Conservation (phyloP, 2,329 filamentous ascomycete species). For the Aureobasidium pullulans region DNA sequence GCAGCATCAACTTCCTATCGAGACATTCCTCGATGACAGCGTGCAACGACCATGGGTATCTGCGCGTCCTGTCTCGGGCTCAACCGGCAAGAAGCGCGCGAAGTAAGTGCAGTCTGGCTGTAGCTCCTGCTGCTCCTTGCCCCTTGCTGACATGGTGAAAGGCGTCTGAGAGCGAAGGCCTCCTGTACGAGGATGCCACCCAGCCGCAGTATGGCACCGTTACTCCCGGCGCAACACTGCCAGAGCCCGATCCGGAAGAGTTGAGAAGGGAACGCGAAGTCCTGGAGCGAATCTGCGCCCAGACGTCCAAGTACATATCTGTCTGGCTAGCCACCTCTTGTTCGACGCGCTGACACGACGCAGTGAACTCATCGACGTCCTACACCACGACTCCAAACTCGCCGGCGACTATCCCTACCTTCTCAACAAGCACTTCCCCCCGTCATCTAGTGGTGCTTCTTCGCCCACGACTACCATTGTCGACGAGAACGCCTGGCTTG, state of each 20-base stretch:
- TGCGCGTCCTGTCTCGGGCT: slow-evolving; percentile 43
- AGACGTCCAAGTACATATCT: slow-evolving; percentile 39
- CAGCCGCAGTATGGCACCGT: slow-evolving; percentile 39
- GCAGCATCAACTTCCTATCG: not conserved
- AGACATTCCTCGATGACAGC: slow-evolving; percentile 9
- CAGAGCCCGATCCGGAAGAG: slow-evolving; percentile 43
- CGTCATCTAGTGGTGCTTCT: slow-evolving; percentile 2
- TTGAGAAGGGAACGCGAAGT: slow-evolving; percentile 41
- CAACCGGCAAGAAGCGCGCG: slow-evolving; percentile 36
- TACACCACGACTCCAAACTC: slow-evolving; percentile 35
- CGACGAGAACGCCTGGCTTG: slow-evolving; percentile 23
- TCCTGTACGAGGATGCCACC: slow-evolving; percentile 37
- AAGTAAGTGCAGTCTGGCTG: slow-evolving; percentile 29
- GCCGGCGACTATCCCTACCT: slow-evolving; percentile 34
- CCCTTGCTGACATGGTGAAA: slow-evolving; percentile 25
- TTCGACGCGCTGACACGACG: slow-evolving; percentile 6
- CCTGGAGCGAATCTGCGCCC: slow-evolving; percentile 42
- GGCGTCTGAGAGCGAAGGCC: slow-evolving; percentile 39
- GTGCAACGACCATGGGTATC: slow-evolving; percentile 35
- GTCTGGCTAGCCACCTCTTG: slow-evolving; percentile 2
- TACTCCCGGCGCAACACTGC: slow-evolving; percentile 27
- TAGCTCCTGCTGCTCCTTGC: not conserved
- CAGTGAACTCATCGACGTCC: slow-evolving; percentile 45
- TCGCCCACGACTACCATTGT: not conserved
- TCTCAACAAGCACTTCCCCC: slow-evolving; percentile 34